Conservation (phyloP, 495 filamentous ascomycete species). For the Chaetomium fimeti region DNA sequence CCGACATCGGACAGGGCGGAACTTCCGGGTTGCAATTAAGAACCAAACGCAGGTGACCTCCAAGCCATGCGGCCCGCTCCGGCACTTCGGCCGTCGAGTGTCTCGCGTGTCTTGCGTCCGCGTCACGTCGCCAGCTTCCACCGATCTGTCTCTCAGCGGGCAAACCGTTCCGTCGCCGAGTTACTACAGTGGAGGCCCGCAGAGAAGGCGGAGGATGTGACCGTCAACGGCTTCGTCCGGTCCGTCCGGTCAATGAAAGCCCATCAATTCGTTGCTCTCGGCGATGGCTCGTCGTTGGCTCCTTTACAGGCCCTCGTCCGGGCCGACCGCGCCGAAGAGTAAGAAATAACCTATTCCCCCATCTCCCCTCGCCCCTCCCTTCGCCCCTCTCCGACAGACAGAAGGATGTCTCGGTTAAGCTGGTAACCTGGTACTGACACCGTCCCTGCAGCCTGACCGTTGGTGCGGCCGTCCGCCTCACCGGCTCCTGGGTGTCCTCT, state of each 20-base stretch:
- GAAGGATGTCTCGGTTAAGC: constrained; percentile 28
- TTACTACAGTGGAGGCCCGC: constrained; percentile 37
- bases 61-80: constrained; percentile 26
- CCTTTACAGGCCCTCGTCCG: constrained; percentile 80
- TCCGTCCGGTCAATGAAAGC: constrained; percentile 85
- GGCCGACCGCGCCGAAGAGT: constrained; percentile 66
- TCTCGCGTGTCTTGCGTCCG: constrained; percentile 15
- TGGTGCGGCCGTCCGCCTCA: constrained; percentile 75
- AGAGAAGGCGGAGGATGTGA: constrained; percentile 34
- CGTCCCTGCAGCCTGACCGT: constrained; percentile 63
- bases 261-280: constrained; percentile 76
- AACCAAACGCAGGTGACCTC: not conserved
- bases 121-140: constrained; percentile 14
- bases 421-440: constrained; percentile 26
- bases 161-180: constrained; percentile 30
- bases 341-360: constrained; percentile 41
- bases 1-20: not conserved
- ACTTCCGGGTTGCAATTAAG: not conserved
- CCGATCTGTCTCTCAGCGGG: constrained; percentile 28
- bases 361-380: not conserved
- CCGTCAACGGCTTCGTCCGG: constrained; percentile 75
- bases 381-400: constrained; percentile 15
- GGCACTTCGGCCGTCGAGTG: constrained; percentile 20
- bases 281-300: constrained; percentile 80
- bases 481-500: constrained; percentile 75